A percentile compares a stretch with the other conserved stretches of the same genome.
These are phyloP conservation scores for Themeda triandra DNA, from an alignment of 176 grass and related monocot genomes.

Conservation along the genomic window DNA sequence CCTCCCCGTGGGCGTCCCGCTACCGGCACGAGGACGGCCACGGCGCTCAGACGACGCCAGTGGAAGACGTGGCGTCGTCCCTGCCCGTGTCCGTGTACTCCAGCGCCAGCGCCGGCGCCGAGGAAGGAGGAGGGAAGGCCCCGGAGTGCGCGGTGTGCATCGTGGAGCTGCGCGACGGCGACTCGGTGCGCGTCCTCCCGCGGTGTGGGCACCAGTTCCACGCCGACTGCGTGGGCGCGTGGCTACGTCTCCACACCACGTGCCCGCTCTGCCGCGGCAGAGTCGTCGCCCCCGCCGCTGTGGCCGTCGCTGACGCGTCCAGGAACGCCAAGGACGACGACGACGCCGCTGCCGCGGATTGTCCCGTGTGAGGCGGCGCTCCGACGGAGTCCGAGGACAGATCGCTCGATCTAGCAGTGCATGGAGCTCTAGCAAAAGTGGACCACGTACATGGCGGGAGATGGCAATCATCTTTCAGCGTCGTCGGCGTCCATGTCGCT, in stretches of 20 bases:
- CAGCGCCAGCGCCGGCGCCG: not conserved
- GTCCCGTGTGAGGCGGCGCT: constrained; percentile 24
- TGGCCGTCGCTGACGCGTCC: not conserved
- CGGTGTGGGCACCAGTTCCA: constrained; percentile 59
- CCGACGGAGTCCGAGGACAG: not conserved
- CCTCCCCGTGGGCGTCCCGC: constrained; percentile 16
- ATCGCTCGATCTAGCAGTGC: not conserved
- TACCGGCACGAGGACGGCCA: not conserved
- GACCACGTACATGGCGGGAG: not conserved
- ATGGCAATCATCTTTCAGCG: not conserved
- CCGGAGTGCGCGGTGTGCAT: constrained; percentile 68
- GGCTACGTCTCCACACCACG: constrained; percentile 47
- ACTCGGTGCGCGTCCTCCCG: constrained; percentile 35
- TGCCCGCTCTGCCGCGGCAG: constrained; percentile 66
- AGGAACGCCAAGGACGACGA: constrained; percentile 21
- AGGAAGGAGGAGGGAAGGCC: not conserved
- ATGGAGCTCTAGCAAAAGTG: not conserved
- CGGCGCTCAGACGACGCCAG: not conserved
- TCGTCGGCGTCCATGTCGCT: not conserved
- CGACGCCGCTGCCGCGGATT: not conserved
- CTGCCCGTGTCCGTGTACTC: constrained; percentile 45
- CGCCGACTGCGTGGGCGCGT: constrained; percentile 51
- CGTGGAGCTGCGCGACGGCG: constrained; percentile 51
- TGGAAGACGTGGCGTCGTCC: constrained; percentile 10
- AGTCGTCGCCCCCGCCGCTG: constrained; percentile 1